Base-by-base conservation (phyloP, 2,329 filamentous ascomycete species). In the Mariannaea elegans region DNA sequence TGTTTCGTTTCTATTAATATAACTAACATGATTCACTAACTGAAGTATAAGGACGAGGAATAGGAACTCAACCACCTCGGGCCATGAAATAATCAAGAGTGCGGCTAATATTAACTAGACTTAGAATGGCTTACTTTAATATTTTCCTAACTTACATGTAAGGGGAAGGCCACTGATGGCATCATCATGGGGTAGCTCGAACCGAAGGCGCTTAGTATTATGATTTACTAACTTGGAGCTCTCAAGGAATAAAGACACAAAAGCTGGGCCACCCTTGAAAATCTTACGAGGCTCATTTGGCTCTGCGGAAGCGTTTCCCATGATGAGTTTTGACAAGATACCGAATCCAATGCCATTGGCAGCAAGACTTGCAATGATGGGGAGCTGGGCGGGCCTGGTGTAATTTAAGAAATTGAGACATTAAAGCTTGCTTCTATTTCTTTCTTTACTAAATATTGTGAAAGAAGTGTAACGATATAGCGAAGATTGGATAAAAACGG, bases 11-110 rank as follows among this genome's bases (percentile, higher is more conserved):
- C n/a, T 4, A 27, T 14, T 18, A 6, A 38, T 24, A 32, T n/a
- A n/a, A 47, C 59, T 47, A 75, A 85, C 84, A 76, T 14, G 80
- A 75, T 39, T 80, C 73, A 63, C 80, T 87, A 50, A 90, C 78
- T 0, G 89, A 89, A 0, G 88, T 91, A 65, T 92, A 91, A 0
- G 89, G 89, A 39, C 89, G 79, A 10, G 88, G 73, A 1, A 85
- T 84, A 0, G 89, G 89, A 3, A 87, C 70, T 78, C 81, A 85
- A 47, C 79, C 73, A 7, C 84, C 86, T 82, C 73, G 0, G 88
- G 87, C 64, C 84, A 85, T 3, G 87, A 83, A 38, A 86, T 72
- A 1, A 87, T 88, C 34, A 91, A 77, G 2, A 91, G 76, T 3
- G 89, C 82, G 10, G 81, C 78, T 75, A 9, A n/a, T n/a, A 5